These are phyloP conservation scores for Rhizophora mangle DNA, from an alignment of 345 rosid genomes.

Conservation along the genomic window DNA sequence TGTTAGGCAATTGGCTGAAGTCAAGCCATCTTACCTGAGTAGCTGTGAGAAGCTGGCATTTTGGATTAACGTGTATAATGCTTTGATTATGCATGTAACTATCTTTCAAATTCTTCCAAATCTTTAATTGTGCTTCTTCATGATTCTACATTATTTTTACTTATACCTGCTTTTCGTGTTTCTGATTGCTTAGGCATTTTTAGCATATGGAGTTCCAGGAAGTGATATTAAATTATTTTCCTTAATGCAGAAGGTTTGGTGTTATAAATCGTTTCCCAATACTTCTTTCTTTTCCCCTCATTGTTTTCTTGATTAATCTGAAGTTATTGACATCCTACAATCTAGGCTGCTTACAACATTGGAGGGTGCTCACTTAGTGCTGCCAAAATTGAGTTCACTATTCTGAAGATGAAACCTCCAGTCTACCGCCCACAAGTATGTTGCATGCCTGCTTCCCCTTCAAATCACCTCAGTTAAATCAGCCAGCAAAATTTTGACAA, in stretches of 20 bases:
- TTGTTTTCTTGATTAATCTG: slow-evolving; percentile 10
- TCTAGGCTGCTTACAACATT: slow-evolving; percentile 59
- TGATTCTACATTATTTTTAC: slow-evolving; percentile 10
- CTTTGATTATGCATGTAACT: slow-evolving; percentile 93
- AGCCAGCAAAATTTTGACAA: background rate
- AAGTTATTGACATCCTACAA: slow-evolving; percentile 12
- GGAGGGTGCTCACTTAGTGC: slow-evolving; percentile 59
- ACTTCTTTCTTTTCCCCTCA: background rate
- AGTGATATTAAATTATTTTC: slow-evolving; percentile 91
- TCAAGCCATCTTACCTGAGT: slow-evolving; percentile 65
- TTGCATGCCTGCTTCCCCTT: slow-evolving; percentile 8
- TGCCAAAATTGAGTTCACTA: slow-evolving; percentile 48
- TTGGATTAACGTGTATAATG: slow-evolving; percentile 95
- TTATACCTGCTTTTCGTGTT: background rate
- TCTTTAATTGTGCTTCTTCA: background rate
- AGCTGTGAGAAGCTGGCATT: slow-evolving; percentile 87
- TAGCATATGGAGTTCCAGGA: slow-evolving; percentile 94
- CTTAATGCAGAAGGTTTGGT: slow-evolving; percentile 88
- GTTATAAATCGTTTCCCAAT: background rate
- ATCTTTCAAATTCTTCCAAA: slow-evolving; percentile 1
- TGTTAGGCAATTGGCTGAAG: slow-evolving; percentile 81
- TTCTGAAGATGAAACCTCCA: slow-evolving; percentile 63
- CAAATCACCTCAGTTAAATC: too few relatives aligned
- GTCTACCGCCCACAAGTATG: slow-evolving; percentile 59
- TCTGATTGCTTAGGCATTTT: slow-evolving; percentile 62